Conservation (phyloP, 2,329 filamentous ascomycete genomes). For the Reticulascus tulasneorum region DNA sequence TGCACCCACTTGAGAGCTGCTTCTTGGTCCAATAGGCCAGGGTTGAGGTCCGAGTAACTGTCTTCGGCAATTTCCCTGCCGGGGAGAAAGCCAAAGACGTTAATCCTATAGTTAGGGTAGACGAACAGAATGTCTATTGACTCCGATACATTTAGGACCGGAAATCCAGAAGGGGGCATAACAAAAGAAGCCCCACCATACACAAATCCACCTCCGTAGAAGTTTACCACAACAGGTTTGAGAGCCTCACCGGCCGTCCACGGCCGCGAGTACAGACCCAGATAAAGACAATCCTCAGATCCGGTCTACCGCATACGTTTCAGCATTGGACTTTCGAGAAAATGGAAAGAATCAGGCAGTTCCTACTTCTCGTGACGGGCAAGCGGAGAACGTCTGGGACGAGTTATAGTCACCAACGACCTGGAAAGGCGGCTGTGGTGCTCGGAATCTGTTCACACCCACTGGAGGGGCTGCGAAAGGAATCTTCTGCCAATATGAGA, state of each 20-base stretch:
- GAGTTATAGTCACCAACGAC: slow-evolving; percentile 52
- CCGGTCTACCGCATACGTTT: slow-evolving; percentile 35
- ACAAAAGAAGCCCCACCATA: slow-evolving; percentile 51
- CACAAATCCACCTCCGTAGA: slow-evolving; percentile 60
- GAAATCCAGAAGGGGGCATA: slow-evolving; percentile 54
- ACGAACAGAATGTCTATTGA: slow-evolving; percentile 43
- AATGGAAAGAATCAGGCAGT: background rate
- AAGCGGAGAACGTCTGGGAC: slow-evolving; percentile 52
- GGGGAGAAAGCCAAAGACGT: slow-evolving; percentile 53
- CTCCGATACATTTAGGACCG: slow-evolving; percentile 50
- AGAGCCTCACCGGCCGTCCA: slow-evolving; percentile 41
- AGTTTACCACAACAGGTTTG: slow-evolving; percentile 55
- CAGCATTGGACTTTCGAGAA: background rate
- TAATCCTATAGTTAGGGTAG: slow-evolving; percentile 51
- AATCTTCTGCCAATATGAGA: slow-evolving; percentile 57
- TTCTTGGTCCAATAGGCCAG: slow-evolving; percentile 36
- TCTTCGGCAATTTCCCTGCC: slow-evolving; percentile 42
- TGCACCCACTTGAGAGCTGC: slow-evolving; percentile 23
- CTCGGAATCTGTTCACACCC: slow-evolving; percentile 56
- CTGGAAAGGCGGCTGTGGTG: slow-evolving; percentile 50
- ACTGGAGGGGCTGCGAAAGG: slow-evolving; percentile 57
- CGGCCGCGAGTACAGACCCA: slow-evolving; percentile 56
- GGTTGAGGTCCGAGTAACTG: slow-evolving; percentile 43
- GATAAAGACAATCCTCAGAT: slow-evolving; percentile 58
- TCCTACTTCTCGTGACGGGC: slow-evolving; percentile 49